These are phyloP conservation scores for Saturnispora bothae DNA, from an alignment of 805 yeast species.

Conservation along the genomic window DNA sequence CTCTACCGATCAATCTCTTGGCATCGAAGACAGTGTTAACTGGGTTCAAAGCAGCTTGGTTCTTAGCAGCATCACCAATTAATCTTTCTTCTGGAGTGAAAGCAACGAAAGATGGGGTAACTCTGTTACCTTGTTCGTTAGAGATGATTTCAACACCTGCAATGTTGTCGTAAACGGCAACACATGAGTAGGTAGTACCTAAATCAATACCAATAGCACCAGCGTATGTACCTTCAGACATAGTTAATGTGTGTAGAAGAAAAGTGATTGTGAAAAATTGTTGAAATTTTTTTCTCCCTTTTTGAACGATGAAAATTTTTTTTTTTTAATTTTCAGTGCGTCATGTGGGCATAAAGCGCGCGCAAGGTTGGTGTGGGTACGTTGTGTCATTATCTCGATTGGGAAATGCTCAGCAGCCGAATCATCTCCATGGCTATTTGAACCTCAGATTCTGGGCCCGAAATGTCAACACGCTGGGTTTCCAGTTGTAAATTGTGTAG, in stretches of 20 bases:
- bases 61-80: constrained; percentile 77
- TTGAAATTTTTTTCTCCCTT: constrained; percentile 11
- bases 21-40: constrained; percentile 73
- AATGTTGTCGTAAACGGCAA: constrained; percentile 55
- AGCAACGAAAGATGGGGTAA: constrained; percentile 73
- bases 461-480: no score
- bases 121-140: constrained; percentile 81
- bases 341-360: not conserved
- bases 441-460: not conserved
- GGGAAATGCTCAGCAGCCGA: not conserved
- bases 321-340: constrained; percentile 3
- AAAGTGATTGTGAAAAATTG: constrained; percentile 15
- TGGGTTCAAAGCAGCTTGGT: constrained; percentile 75
- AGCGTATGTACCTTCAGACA: constrained; percentile 98
- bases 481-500: no score
- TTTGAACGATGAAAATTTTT: constrained; percentile 4
- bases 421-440: not conserved
- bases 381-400: not conserved
- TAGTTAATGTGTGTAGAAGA: constrained; percentile 26
- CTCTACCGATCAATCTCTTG: constrained; percentile 72
- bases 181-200: constrained; percentile 80
- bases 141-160: constrained; percentile 71
- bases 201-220: constrained; percentile 99
- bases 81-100: constrained; percentile 71
- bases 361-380: no score